Evolutionary conservation across 176 grass and related monocot species (phyloP), one percentile per base, ranked within the genome.

Genomic region (Rhipidocladum racemiflorum): DNA sequence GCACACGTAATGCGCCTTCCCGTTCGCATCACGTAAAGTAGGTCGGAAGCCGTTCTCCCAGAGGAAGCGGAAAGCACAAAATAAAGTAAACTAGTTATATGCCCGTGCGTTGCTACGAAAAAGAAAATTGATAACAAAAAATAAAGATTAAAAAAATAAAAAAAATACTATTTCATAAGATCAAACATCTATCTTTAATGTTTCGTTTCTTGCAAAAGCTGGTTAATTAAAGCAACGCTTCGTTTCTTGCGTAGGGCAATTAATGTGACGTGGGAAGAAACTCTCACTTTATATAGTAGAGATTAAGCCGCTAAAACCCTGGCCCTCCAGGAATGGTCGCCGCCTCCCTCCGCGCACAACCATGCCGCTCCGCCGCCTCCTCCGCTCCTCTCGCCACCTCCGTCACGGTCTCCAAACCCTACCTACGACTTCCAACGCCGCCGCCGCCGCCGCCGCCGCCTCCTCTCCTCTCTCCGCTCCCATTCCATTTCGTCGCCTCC

Each of bases 231-330:
- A n/a, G n/a, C n/a, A n/a, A n/a, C n/a, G n/a, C n/a, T n/a, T n/a
- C n/a, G n/a, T n/a, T n/a, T n/a, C n/a, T n/a, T n/a, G n/a, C n/a
- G n/a, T n/a, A n/a, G n/a, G n/a, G n/a, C n/a, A n/a, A n/a, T n/a
- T n/a, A n/a, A n/a, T n/a, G n/a, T n/a, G n/a, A n/a, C n/a, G n/a
- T n/a, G n/a, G n/a, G n/a, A n/a, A n/a, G n/a, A n/a, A n/a, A n/a
- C n/a, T n/a, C n/a, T n/a, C n/a, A n/a, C n/a, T n/a, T n/a, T n/a
- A n/a, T n/a, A n/a, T n/a, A n/a, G n/a, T n/a, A n/a, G n/a, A n/a
- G n/a, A n/a, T n/a, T 35, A 76, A 65, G 70, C 87, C 54, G 68
- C 91, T 83, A 88, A 93, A 94, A 94, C 83, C 91, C 86, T 94
- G 91, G 61, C 43, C 0, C 7, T 39, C 54, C 51, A 65, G 81